phyloP scores from a whole-genome alignment of 176 grass and related monocot genomes.

The Aegilops speltoides region DNA sequence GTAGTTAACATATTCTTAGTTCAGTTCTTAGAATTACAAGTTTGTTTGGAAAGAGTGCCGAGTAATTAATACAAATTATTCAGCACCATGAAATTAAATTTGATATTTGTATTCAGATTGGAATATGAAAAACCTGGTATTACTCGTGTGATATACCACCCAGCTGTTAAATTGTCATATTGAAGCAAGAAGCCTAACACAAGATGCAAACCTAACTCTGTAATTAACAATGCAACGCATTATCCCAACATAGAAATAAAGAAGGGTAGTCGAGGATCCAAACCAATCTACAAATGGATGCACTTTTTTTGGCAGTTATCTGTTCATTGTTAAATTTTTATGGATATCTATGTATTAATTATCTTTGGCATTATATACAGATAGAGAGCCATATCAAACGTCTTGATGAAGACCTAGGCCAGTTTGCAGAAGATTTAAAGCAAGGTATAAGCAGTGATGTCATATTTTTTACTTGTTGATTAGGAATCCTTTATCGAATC shows the following conservation, averaged over 20 bases:
- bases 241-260: neutral
- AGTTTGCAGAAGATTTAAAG: conserved; percentile 97
- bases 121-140: neutral
- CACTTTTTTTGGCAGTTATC: neutral
- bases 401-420: conserved; percentile 84
- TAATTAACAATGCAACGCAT: neutral
- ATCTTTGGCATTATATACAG: conserved; percentile 39
- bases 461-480: conserved; percentile 8
- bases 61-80: neutral
- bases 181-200: neutral
- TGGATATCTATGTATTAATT: neutral
- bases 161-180: conserved; percentile 6
- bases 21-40: no score
- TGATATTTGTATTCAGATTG: neutral
- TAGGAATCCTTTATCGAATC: neutral
- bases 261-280: neutral
- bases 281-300: neutral
- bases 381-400: conserved; percentile 98
- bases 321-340: neutral
- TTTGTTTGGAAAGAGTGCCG: neutral
- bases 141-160: neutral
- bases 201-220: neutral
- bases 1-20: neutral
- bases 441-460: conserved; percentile 56
- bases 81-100: neutral